phyloP scores from a whole-genome alignment of 2,329 filamentous ascomycete genomes.

The Dendrostoma leiphaemia region DNA sequence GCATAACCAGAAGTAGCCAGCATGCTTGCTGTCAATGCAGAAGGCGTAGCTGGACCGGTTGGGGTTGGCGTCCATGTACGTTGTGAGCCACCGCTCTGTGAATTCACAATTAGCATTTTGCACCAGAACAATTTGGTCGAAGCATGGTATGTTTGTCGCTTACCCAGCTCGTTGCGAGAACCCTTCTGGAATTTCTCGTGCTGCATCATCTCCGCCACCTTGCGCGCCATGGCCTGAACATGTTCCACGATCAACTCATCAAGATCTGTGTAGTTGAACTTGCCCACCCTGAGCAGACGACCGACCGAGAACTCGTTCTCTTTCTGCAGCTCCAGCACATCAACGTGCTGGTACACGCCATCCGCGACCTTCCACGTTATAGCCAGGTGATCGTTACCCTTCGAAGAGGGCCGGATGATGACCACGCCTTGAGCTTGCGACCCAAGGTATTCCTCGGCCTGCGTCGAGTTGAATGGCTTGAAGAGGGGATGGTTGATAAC shows the following conservation, averaged over 20 bases:
- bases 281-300: constrained; percentile 79
- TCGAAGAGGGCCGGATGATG: constrained; percentile 92
- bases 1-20: constrained; percentile 92
- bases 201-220: constrained; percentile 93
- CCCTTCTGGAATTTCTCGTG: constrained; percentile 91
- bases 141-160: constrained; percentile 34
- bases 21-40: constrained; percentile 87
- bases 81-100: constrained; percentile 89
- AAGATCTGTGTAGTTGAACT: constrained; percentile 90
- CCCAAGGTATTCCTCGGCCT: constrained; percentile 91
- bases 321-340: constrained; percentile 95
- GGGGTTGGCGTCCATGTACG: constrained; percentile 94
- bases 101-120: constrained; percentile 22
- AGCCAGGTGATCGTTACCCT: constrained; percentile 90
- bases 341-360: constrained; percentile 94
- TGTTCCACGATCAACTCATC: constrained; percentile 97
- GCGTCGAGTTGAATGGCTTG: constrained; percentile 84
- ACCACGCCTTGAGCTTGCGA: constrained; percentile 84
- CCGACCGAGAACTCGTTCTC: constrained; percentile 96
- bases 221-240: constrained; percentile 95
- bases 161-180: constrained; percentile 80
- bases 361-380: constrained; percentile 98
- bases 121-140: not conserved
- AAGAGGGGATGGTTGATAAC: constrained; percentile 98
- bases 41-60: constrained; percentile 92